These are phyloP conservation scores for Osmanthus fragrans DNA, from an alignment of 257 asterid species.

Conservation along the genomic window DNA sequence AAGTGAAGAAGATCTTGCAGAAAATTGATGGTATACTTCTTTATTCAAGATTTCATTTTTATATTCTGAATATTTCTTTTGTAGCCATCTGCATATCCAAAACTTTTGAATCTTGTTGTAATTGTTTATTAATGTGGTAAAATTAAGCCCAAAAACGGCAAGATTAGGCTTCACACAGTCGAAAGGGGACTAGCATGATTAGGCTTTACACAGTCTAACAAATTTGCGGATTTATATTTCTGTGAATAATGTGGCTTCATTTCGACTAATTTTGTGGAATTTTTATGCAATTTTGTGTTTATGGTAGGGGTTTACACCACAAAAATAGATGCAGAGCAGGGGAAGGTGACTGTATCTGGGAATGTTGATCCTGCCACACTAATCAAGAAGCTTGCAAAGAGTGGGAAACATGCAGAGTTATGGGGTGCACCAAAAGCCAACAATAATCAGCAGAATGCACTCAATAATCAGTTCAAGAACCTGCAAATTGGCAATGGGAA, in stretches of 20 bases:
- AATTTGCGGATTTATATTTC: not conserved
- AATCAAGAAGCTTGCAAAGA: slow-evolving; percentile 80
- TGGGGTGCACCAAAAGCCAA: slow-evolving; percentile 80
- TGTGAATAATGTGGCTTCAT: not conserved
- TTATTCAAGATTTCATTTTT: slow-evolving; percentile 28
- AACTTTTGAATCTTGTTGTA: not conserved
- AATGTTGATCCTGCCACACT: slow-evolving; percentile 75
- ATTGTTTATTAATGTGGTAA: not conserved
- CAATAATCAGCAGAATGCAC: slow-evolving; percentile 45
- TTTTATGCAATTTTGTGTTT: not conserved
- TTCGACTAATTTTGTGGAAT: not conserved
- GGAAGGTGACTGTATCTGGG: slow-evolving; percentile 91
- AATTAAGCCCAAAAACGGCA: not conserved
- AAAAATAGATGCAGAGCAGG: slow-evolving; percentile 78
- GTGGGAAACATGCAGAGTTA: slow-evolving; percentile 77
- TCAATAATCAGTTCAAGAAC: slow-evolving; percentile 59
- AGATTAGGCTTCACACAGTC: too few relatives aligned
- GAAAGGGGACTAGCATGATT: not conserved
- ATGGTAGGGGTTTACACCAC: slow-evolving; percentile 77
- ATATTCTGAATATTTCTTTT: not conserved
- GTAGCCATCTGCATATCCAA: not conserved
- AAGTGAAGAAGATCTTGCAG: slow-evolving; percentile 92
- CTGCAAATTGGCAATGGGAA: slow-evolving; percentile 58
- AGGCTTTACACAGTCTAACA: not conserved
- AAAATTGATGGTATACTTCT: slow-evolving; percentile 76